Evolutionary conservation across 805 yeast species (phyloP), one percentile per base, ranked within the genome.

Genomic region (Yueomyces sinensis): DNA sequence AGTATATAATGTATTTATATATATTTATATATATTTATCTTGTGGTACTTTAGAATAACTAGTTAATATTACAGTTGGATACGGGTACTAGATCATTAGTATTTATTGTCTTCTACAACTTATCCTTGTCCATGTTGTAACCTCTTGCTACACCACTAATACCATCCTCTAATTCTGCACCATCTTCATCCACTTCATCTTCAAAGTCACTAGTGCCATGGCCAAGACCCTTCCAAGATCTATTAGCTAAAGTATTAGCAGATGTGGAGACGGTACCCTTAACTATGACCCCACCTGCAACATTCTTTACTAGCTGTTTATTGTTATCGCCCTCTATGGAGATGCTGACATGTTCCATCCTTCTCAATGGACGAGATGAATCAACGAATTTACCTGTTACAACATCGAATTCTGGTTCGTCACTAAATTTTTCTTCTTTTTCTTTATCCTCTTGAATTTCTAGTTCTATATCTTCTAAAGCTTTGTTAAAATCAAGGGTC

Each of bases 161-260:
- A 1, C 98, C 98, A 42, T 78, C 76, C 50, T 86, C 94, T 1
- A 84, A 68, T 0, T 65, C 54, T 0, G 96, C 94, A 28, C 93
- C 95, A n/a, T 68, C 73, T 32, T 61, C 64, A 34, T 61, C 66
- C 22, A 39, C 48, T 22, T 47, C 58, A 27, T 59, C 65, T n/a
- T 63, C 72, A 5, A 56, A 64, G 1, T 58, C 62, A 50, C 89
- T 96, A n/a, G n/a, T n/a, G n/a, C n/a, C n/a, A 39, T 91, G 78
- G 1, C 97, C 98, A 24, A 89, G 62, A 1, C 98, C 98, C 0
- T 76, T 72, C 97, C 97, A 89, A 19, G 65, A 60, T 46, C 89
- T 70, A 11, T 63, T 65, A 46, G 84, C 94, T 34, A 89, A 62
- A 41, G 68, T 69, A 6, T 66, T 63, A 0, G 95, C 96, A 0